Evolutionary conservation across 225 moss, liverwort and hornwort species (phyloP).

Genomic region (Pleurozium schreberi): DNA sequence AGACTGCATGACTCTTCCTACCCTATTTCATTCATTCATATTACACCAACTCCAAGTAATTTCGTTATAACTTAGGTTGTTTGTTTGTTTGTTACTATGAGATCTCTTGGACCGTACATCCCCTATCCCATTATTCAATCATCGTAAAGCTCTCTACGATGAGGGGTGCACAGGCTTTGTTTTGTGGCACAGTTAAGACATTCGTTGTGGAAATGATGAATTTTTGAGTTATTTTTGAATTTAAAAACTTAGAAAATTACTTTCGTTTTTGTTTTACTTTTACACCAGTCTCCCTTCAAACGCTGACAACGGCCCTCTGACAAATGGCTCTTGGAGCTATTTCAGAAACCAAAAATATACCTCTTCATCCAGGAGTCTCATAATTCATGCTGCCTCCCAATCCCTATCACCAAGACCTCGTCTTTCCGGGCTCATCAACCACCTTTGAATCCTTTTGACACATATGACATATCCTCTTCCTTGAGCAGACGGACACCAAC

Average conservation of each 20-base stretch:
- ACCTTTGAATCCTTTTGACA: neutral
- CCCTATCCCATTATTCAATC: no score
- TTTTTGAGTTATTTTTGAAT: no score
- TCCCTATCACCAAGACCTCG: neutral
- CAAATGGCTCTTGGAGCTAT: neutral
- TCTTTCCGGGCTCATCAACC: neutral
- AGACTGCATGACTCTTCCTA: neutral
- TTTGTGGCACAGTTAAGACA: no score
- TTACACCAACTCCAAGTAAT: neutral
- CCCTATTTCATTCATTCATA: neutral
- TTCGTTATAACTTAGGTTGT: no score
- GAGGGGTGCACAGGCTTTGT: no score
- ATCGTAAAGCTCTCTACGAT: no score
- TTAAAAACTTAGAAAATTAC: no score
- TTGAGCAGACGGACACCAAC: neutral
- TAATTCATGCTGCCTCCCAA: neutral
- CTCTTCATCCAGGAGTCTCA: neutral
- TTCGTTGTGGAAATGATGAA: no score
- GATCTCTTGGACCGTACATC: no score
- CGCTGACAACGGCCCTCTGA: fast-evolving
- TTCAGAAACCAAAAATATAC: neutral
- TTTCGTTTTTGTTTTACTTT: no score
- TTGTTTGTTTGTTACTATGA: no score
- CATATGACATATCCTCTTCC: neutral
- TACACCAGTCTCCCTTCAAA: neutral